Base-by-base conservation (phyloP, 2,329 filamentous ascomycete genomes). In the Blastomyces parvus region DNA sequence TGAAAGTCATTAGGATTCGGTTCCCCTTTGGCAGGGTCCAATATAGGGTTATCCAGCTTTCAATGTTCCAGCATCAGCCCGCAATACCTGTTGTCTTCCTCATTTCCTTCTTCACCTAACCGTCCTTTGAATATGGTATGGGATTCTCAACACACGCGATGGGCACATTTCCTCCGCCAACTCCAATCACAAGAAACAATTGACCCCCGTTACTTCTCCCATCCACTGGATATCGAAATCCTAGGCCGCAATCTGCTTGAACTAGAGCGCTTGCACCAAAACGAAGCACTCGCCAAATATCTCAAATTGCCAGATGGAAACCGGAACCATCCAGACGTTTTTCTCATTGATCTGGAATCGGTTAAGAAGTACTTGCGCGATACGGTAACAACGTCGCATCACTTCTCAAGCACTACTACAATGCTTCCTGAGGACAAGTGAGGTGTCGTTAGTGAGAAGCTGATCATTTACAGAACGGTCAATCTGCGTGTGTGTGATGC, bases 401-500 rank as follows among this genome's bases (percentile, higher is more conserved):
- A 76, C 62, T 66, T 68, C 2, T 67, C 70, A 22, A 70, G 71
- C 42, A 74, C 72, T 1, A 65, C 69, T 36, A 68, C 72, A 6
- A 75, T 75, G 72, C 60, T 74, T 61, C 73, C 73, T 8, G 67
- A 69, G 48, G 67, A 71, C 6, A 48, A 69, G 25, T 72, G 73
- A 33, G 73, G 75, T 17, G 75, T 77, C 14, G 72, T 75, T 1
- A 67, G 74, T 59, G 63, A 67, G 2, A 69, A 65, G 3, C 52
- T 75, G 52, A 69, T 67, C 57, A 73, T 75, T 30, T 72, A 75
- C 57, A 72, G 73, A 7, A 74, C 73, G 1, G 65, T 65, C 0
- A 75, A 74, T 64, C 62, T 74, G 8, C 67, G 73, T 5, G 70
- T 74, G 19, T 69, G 72, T 3, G 73, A 75, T 66, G 72, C 72